Percentiles rank a stretch among this genome's conserved stretches.
Conservation (phyloP, 352 stramenopile genomes). For the Globisporangium abappressorium region DNA sequence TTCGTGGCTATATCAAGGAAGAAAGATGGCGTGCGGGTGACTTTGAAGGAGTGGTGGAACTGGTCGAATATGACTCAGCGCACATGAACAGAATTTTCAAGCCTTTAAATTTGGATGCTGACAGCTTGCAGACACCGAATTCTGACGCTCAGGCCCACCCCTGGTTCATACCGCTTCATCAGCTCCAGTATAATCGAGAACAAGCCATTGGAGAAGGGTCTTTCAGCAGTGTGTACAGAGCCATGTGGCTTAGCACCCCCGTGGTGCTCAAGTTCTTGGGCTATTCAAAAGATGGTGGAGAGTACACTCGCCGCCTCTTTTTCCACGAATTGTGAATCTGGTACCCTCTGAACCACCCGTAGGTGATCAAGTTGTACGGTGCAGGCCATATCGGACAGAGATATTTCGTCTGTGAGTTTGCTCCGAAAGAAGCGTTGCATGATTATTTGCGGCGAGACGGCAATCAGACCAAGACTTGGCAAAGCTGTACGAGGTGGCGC, state of each 20-base stretch:
- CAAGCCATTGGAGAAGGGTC: neutral
- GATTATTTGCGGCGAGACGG: neutral
- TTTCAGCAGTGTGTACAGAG: neutral
- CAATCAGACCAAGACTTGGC: conserved; percentile 1
- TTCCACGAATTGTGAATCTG: conserved; percentile 9
- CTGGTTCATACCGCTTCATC: conserved; percentile 5
- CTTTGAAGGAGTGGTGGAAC: too few species aligned
- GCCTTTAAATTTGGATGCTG: too few species aligned
- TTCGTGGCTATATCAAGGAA: too few species aligned
- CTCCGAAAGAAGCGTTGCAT: neutral
- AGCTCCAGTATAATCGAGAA: neutral
- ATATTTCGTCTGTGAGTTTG: conserved; percentile 9
- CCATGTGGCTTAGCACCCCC: neutral
- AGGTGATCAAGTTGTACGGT: conserved; percentile 4
- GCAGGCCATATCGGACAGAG: neutral
- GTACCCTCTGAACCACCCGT: conserved; percentile 3
- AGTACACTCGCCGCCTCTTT: neutral
- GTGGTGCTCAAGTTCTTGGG: conserved; percentile 11
- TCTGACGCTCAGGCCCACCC: too few species aligned
- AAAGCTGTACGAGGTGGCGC: conserved; percentile 13
- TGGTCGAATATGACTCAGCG: too few species aligned
- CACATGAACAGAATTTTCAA: too few species aligned
- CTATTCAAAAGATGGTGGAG: neutral
- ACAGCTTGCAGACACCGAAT: neutral
- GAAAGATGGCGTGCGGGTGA: too few species aligned